These are phyloP conservation scores for Diaporthe ampelina DNA, from an alignment of 2,329 filamentous ascomycete genomes.

Conservation along the genomic window DNA sequence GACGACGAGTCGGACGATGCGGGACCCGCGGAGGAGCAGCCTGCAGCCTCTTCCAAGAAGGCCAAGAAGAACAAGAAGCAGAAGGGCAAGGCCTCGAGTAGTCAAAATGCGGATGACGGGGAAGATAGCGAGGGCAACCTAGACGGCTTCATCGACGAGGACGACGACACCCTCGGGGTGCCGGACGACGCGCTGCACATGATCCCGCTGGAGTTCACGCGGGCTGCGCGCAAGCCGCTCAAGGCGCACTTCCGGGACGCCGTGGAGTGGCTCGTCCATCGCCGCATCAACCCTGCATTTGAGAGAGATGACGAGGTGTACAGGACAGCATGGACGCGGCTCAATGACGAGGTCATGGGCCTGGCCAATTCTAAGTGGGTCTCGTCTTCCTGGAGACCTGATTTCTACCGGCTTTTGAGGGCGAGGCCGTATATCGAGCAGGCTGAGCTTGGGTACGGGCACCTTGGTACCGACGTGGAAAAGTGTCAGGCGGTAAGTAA, in stretches of 20 bases:
- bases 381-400: slow-evolving; percentile 77
- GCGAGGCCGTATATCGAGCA: slow-evolving; percentile 73
- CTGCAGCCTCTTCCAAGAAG: slow-evolving; percentile 38
- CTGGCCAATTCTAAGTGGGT: slow-evolving; percentile 79
- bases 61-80: slow-evolving; percentile 39
- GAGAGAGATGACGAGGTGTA: slow-evolving; percentile 74
- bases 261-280: slow-evolving; percentile 86
- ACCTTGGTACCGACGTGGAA: slow-evolving; percentile 23
- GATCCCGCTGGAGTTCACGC: slow-evolving; percentile 79
- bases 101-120: slow-evolving; percentile 27
- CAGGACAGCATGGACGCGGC: slow-evolving; percentile 75
- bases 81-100: slow-evolving; percentile 41
- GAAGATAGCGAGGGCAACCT: slow-evolving; percentile 41
- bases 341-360: slow-evolving; percentile 78
- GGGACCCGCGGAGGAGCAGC: slow-evolving; percentile 10
- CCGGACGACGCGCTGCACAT: slow-evolving; percentile 55
- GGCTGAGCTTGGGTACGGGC: slow-evolving; percentile 39
- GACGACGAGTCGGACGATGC: slow-evolving; percentile 52
- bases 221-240: slow-evolving; percentile 74
- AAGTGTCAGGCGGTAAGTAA: slow-evolving; percentile 38
- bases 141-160: slow-evolving; percentile 76
- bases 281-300: slow-evolving; percentile 81
- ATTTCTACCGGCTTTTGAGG: slow-evolving; percentile 76
- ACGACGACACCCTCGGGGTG: slow-evolving; percentile 67
- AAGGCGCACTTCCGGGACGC: slow-evolving; percentile 81